Evolutionary conservation across 768 basidiomycete genomes (phyloP).

Genomic region (Megacollybia marginata): DNA sequence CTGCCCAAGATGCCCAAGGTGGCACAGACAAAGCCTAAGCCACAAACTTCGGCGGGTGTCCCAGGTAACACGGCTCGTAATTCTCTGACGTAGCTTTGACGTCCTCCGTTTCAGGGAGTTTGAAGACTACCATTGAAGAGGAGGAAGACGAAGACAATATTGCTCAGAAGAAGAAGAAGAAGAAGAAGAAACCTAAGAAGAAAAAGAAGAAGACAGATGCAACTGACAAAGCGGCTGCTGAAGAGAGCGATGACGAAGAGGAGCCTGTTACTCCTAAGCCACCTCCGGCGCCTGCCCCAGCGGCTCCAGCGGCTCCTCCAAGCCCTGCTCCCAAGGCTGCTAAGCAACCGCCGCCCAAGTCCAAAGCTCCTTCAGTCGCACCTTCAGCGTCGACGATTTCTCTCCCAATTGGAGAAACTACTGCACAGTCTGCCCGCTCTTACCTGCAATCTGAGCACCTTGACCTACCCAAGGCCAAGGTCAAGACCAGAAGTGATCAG

Average conservation of each 20-base stretch:
- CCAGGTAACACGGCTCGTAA: too few species aligned
- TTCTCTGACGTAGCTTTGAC: background rate
- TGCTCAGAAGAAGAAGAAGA: slow-evolving; percentile 46
- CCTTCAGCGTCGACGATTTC: slow-evolving; percentile 28
- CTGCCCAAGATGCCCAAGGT: background rate
- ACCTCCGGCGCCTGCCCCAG: slow-evolving; percentile 4
- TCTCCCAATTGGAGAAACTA: slow-evolving; percentile 37
- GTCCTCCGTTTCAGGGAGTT: slow-evolving; percentile 15
- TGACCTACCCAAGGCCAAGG: slow-evolving; percentile 48
- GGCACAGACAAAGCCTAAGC: background rate
- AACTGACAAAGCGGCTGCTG: slow-evolving; percentile 11
- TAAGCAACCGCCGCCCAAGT: slow-evolving; percentile 11
- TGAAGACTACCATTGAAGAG: slow-evolving; percentile 58
- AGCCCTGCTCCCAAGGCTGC: slow-evolving; percentile 5
- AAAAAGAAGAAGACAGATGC: slow-evolving; percentile 43
- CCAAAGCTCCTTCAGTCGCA: slow-evolving; percentile 9
- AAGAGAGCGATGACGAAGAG: slow-evolving; percentile 12
- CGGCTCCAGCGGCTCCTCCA: slow-evolving; percentile 11
- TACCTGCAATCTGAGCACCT: slow-evolving; percentile 53
- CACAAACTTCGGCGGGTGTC: background rate
- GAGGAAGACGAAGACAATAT: slow-evolving; percentile 63
- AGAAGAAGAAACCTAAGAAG: slow-evolving; percentile 73
- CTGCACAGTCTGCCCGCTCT: slow-evolving; percentile 63
- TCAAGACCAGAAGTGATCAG: slow-evolving; percentile 63
- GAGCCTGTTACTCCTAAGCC: background rate